phyloP scores from a whole-genome alignment of 768 basidiomycete species.

The Gelatoporia subvermispora region DNA sequence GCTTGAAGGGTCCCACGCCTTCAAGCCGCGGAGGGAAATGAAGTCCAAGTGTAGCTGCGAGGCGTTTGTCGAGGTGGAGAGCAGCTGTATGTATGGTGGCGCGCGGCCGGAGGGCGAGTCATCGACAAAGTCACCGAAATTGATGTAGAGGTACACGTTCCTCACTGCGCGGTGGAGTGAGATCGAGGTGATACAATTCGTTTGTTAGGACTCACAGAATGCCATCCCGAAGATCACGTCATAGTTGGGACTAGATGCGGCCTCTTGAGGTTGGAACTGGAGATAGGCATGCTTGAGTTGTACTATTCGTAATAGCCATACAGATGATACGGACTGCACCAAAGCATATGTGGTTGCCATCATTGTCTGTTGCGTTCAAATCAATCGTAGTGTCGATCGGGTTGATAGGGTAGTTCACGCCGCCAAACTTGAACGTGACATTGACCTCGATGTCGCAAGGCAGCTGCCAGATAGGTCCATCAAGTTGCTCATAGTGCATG shows the following conservation, averaged over 20 bases:
- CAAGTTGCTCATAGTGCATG: slow-evolving; percentile 26
- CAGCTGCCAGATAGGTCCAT: slow-evolving; percentile 50
- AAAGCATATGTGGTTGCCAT: slow-evolving; percentile 28
- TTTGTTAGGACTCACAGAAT: slow-evolving; percentile 44
- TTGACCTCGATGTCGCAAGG: slow-evolving; percentile 64
- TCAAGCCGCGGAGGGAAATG: slow-evolving; percentile 22
- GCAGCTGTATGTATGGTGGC: slow-evolving; percentile 58
- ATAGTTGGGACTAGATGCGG: slow-evolving; percentile 42
- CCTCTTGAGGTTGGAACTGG: slow-evolving; percentile 68
- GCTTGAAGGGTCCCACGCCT: slow-evolving; percentile 9
- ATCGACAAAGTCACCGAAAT: slow-evolving; percentile 60
- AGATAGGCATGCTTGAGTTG: neutral
- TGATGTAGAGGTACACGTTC: slow-evolving; percentile 58
- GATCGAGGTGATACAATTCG: neutral
- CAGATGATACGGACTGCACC: slow-evolving; percentile 41
- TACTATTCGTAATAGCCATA: too few relatives aligned
- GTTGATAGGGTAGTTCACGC: slow-evolving; percentile 54
- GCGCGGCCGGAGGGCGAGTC: slow-evolving; percentile 30
- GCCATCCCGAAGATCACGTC: slow-evolving; percentile 73
- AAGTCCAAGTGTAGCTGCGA: slow-evolving; percentile 33
- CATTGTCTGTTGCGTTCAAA: slow-evolving; percentile 18
- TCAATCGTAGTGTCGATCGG: slow-evolving; percentile 51
- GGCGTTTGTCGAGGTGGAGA: slow-evolving; percentile 48
- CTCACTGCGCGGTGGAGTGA: slow-evolving; percentile 39
- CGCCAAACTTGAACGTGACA: slow-evolving; percentile 58